Conservation (phyloP, 2,329 filamentous ascomycete genomes). For the Lachnellula occidentalis region DNA sequence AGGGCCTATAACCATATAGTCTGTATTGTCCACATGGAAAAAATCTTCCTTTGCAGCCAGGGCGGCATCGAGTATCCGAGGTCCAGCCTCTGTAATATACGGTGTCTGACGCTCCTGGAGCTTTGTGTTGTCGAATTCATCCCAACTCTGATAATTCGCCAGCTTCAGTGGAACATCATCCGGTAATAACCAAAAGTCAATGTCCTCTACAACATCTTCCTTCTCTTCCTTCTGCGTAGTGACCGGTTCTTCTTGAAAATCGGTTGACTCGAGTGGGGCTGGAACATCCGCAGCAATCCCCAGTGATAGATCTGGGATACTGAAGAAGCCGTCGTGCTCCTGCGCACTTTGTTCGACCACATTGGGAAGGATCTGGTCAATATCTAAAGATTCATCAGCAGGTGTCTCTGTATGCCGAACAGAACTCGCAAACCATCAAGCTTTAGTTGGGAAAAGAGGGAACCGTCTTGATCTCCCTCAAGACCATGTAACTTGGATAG, state of each 20-base stretch:
- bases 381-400: slow-evolving; percentile 21
- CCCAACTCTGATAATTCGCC: slow-evolving; percentile 59
- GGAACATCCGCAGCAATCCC: slow-evolving; percentile 11
- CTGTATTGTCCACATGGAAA: slow-evolving; percentile 34
- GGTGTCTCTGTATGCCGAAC: neutral
- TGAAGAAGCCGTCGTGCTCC: slow-evolving; percentile 25
- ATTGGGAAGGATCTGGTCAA: slow-evolving; percentile 23
- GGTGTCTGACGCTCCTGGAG: slow-evolving; percentile 38
- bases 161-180: slow-evolving; percentile 29
- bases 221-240: slow-evolving; percentile 26
- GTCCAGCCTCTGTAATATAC: slow-evolving; percentile 65
- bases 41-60: slow-evolving; percentile 40
- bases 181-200: slow-evolving; percentile 44
- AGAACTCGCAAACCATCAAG: slow-evolving; percentile 23
- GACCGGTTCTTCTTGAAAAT: slow-evolving; percentile 1
- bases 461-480: slow-evolving; percentile 25
- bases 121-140: slow-evolving; percentile 50
- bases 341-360: slow-evolving; percentile 12
- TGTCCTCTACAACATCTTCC: slow-evolving; percentile 21
- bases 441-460: slow-evolving; percentile 29
- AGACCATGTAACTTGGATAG: slow-evolving; percentile 43
- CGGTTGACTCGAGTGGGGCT: slow-evolving; percentile 6
- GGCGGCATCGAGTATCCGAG: slow-evolving; percentile 60
- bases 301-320: slow-evolving; percentile 24
- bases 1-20: slow-evolving; percentile 41